Conservation (phyloP, 2,329 filamentous ascomycete genomes). For the Tolypocladium guangdongense region DNA sequence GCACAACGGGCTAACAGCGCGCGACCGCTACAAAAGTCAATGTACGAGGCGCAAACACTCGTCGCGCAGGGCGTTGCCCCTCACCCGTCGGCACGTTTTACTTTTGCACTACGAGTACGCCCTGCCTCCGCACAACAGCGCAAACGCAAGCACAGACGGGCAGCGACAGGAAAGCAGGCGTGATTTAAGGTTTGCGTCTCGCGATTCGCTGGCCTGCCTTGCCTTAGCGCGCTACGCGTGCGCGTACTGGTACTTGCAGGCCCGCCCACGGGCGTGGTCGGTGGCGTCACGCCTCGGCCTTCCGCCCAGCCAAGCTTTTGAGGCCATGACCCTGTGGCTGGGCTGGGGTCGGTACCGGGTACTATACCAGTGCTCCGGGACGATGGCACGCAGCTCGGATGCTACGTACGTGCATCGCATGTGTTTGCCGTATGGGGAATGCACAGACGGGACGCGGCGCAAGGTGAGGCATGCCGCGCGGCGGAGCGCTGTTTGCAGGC, state of each 20-base stretch:
- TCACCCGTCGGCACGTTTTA: background rate
- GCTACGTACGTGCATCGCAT: background rate
- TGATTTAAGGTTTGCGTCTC: background rate
- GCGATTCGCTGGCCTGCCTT: constrained; percentile 2
- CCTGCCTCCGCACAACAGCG: background rate
- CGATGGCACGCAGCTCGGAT: background rate
- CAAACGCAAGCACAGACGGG: background rate
- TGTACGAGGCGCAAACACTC: background rate
- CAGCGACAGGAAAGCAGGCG: background rate
- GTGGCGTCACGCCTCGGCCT: constrained; percentile 1
- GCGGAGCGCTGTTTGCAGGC: too few species aligned
- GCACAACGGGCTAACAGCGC: background rate
- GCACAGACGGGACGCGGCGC: too few species aligned
- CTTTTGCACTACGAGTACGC: background rate
- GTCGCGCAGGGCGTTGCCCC: background rate
- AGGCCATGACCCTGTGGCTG: constrained; percentile 3
- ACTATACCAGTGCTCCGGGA: background rate
- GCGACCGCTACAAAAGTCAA: background rate
- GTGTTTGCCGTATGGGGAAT: background rate
- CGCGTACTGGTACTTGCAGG: too few species aligned
- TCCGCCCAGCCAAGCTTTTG: background rate
- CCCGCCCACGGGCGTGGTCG: background rate
- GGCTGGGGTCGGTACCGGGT: background rate
- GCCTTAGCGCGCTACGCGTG: too few species aligned
- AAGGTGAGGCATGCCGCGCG: background rate